Evolutionary conservation across 2,329 filamentous ascomycete genomes (phyloP), one percentile per base, ranked within the genome.

Genomic region (Aureobasidium uvarum): DNA sequence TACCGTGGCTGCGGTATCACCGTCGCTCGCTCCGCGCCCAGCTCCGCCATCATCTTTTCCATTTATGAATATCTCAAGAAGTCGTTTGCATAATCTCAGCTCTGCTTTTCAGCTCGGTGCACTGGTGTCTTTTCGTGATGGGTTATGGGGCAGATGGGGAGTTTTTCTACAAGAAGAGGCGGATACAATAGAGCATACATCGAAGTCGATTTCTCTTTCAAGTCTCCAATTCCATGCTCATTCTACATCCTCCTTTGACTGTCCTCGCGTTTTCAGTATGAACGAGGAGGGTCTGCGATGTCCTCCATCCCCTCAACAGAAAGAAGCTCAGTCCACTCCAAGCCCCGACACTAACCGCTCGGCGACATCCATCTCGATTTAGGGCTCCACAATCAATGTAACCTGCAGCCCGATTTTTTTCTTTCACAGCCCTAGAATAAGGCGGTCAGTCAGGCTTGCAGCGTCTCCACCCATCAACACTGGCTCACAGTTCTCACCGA

Each of bases 11-110:
- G 95, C 72, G 95, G 95, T 38, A 95, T 99, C 70, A 99, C 95
- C 0, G 92, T 95, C 52, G 82, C 88, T 38, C 86, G 95, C 67
- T 90, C 92, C 41, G 93, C 92, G 38, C 95, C 95, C 2, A 97
- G 93, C 77, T 97, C 93, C n/a, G 95, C 95, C 8, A 92, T 98
- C 74, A 99, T 99, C 67, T 99, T 99, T 74, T 93, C 95, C 68
- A 87, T 98, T 67, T 98, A 93, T 75, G 95, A 98, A 78, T 89
- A 88, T 16, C 77, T 99, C 76, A 92, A 92, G 79, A 83, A 82
- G 68, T 80, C 86, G 70, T 83, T 95, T 72, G 76, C 74, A 68
- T 81, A 64, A 71, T 43, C 8, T 33, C 31, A 10, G 23, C 14
- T 41, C 7, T 56, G 20, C 55, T 58, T 59, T 56, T 13, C 38